Conservation (phyloP, 179 eudicot species). For the Nepenthes alata region DNA sequence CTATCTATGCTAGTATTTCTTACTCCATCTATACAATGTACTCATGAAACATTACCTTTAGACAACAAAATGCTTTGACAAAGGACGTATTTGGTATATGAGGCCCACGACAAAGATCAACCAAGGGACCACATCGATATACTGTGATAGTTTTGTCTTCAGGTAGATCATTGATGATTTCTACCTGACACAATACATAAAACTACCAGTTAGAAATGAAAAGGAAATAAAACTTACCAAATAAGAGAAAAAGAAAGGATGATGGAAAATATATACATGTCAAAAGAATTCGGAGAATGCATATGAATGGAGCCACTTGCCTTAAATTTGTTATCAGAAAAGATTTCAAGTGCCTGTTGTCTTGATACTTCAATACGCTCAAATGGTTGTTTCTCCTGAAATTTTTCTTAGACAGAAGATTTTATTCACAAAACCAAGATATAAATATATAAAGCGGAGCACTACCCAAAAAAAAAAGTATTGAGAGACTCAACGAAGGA, state of each 20-base stretch:
- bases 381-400: conserved; percentile 86
- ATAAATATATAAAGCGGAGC: background rate
- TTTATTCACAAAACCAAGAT: background rate
- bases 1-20: background rate
- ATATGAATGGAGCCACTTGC: conserved; percentile 15
- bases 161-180: conserved; percentile 82
- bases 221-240: background rate
- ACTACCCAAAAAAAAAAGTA: too few relatives aligned
- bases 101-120: conserved; percentile 96
- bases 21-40: background rate
- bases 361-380: conserved; percentile 92
- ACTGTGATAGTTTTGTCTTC: conserved; percentile 96
- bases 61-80: conserved; percentile 77
- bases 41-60: conserved; percentile 43
- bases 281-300: background rate
- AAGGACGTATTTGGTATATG: conserved; percentile 94
- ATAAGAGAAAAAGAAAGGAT: background rate
- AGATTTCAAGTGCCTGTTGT: conserved; percentile 80
- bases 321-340: conserved; percentile 87
- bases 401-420: too few relatives aligned
- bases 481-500: background rate
- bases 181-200: conserved; percentile 38
- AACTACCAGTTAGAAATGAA: background rate
- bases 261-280: background rate
- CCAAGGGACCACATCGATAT: conserved; percentile 96